Evolutionary conservation across 1,284 basidiomycete genomes (phyloP), one percentile per base, ranked within the genome.

Genomic region (Fomitopsis betulina): DNA sequence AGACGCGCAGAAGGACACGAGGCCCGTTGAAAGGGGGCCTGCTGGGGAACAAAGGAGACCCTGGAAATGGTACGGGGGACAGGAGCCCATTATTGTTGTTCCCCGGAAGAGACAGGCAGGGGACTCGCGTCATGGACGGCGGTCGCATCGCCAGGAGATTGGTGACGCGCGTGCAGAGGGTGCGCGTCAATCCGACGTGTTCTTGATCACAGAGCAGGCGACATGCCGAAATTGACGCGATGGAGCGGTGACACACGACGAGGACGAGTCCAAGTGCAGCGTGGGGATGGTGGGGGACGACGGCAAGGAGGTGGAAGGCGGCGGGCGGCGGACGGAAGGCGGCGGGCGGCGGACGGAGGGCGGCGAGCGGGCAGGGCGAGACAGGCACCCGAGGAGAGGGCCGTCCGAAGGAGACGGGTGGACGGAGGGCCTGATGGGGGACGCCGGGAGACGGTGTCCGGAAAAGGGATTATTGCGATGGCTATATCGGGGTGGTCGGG

Each of bases 381-480:
- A 53, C 37, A 39, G 35, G 40, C 40, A 55, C 33, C 32, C 37
- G 42, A 45, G 35, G 13, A 53, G 59, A 50, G 55, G 45, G 54
- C 58, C 60, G 62, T 66, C 65, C 65, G 65, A 65, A 54, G 59
- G 62, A 60, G 39, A 59, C 65, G 65, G 65, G 60, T 56, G 52
- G 32, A 42, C 47, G 57, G 35, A 53, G 40, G 56, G 37, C 47
- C 55, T 58, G 56, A 55, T 45, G 59, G 55, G 56, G 49, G 42
- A 59, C 57, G 55, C 58, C 55, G 53, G 53, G 55, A 51, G 47
- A 40, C 56, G 54, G 57, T 5, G 43, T 53, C 64, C 56, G 42
- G 57, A 63, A 59, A 64, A 63, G 64, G 66, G 49, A 59, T 60
- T 55, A 67, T 67, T 67, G 61, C 64, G 56, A 50, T 25, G 42